Conservation (phyloP, 2,329 filamentous ascomycete species). For the Trichoderma atrobrunneum region DNA sequence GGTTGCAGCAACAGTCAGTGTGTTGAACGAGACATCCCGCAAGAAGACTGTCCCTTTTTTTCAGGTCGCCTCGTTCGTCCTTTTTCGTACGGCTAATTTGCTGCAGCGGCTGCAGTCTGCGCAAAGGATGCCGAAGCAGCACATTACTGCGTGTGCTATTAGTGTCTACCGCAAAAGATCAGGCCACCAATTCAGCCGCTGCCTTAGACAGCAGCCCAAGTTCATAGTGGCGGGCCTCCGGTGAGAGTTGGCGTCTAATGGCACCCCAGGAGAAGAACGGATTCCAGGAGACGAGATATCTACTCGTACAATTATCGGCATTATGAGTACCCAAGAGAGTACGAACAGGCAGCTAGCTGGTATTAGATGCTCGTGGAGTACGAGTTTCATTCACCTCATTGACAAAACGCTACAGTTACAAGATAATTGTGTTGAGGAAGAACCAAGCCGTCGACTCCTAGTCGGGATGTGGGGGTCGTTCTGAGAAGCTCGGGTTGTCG, state of each 20-base stretch:
- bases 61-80: background rate
- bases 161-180: background rate
- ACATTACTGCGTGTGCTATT: background rate
- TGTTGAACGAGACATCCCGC: background rate
- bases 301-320: background rate
- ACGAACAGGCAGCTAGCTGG: background rate
- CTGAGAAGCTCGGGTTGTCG: background rate
- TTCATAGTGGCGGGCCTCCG: background rate
- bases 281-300: background rate
- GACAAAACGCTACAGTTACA: background rate
- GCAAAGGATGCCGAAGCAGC: background rate
- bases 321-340: background rate
- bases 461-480: constrained; percentile 6
- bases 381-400: background rate
- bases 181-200: background rate
- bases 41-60: background rate
- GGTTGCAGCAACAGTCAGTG: background rate
- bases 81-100: background rate
- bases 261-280: background rate
- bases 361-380: background rate
- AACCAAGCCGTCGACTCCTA: background rate
- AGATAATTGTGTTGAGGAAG: background rate
- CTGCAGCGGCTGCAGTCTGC: background rate
- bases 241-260: background rate
- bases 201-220: background rate